Conservation (phyloP, 177 flowering plant genomes). For the Vitis hybrid region DNA sequence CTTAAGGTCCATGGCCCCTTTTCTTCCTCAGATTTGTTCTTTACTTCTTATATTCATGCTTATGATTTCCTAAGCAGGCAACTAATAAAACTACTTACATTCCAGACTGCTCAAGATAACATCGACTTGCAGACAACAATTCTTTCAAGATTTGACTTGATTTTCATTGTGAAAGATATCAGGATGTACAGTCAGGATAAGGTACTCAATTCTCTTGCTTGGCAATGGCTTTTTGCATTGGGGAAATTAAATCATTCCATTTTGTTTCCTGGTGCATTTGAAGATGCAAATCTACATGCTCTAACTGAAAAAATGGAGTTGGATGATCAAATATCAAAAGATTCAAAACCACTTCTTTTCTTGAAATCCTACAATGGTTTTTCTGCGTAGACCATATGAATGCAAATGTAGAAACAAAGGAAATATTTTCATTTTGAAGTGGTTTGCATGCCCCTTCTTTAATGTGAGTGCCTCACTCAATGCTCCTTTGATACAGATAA, state of each 20-base stretch:
- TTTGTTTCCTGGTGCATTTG: too few species aligned
- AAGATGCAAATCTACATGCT: too few species aligned
- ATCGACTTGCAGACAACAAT: conserved; percentile 98
- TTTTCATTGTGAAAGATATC: conserved; percentile 93
- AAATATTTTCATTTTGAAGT: not conserved
- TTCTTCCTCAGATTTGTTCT: not conserved
- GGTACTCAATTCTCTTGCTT: conserved; percentile 39
- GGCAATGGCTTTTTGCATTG: not conserved
- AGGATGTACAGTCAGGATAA: conserved; percentile 89
- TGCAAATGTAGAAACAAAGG: not conserved
- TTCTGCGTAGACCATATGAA: not conserved
- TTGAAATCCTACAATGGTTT: not conserved
- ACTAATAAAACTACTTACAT: conserved; percentile 15
- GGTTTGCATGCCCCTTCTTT: not conserved
- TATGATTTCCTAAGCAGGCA: not conserved
- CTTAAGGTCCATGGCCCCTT: conserved; percentile 58
- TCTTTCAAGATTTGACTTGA: conserved; percentile 94
- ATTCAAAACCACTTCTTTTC: not conserved
- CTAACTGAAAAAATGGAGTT: too few species aligned
- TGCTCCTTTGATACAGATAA: conserved; percentile 45
- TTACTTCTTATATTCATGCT: not conserved
- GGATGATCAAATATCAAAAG: too few species aligned
- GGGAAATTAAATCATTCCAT: too few species aligned
- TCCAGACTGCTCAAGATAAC: conserved; percentile 97
- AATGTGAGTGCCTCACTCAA: conserved; percentile 1